phyloP scores from a whole-genome alignment of 1,284 basidiomycete species.

The Leccinum huronense region DNA sequence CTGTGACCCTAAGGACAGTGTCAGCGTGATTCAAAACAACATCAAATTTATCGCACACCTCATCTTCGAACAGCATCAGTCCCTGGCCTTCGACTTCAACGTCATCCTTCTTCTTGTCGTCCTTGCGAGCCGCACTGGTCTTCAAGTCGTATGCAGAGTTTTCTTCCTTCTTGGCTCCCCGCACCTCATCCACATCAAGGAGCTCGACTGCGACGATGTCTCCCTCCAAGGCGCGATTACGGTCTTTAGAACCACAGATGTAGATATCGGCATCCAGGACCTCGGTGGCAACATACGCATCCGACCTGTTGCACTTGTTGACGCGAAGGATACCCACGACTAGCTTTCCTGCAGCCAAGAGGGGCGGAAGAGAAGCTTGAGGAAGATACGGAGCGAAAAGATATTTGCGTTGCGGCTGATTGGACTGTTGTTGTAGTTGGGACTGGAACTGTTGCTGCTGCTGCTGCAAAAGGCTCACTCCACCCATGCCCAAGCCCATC shows the following conservation, averaged over 20 bases:
- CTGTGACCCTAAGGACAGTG: slow-evolving; percentile 70
- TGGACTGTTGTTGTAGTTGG: slow-evolving; percentile 86
- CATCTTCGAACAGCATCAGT: slow-evolving; percentile 93
- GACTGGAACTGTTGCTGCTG: slow-evolving; percentile 88
- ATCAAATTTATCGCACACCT: slow-evolving; percentile 63
- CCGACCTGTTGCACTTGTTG: slow-evolving; percentile 98
- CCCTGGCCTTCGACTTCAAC: slow-evolving; percentile 99
- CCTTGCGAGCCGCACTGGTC: slow-evolving; percentile 75
- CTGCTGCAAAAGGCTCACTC: slow-evolving; percentile 77
- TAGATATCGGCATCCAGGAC: slow-evolving; percentile 99
- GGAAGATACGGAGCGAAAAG: slow-evolving; percentile 99
- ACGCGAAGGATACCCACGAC: slow-evolving; percentile 97
- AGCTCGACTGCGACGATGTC: slow-evolving; percentile 99
- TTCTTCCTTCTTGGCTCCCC: slow-evolving; percentile 99
- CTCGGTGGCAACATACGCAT: slow-evolving; percentile 99
- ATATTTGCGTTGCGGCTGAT: slow-evolving; percentile 94
- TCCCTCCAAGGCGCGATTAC: slow-evolving; percentile 97
- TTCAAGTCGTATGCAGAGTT: slow-evolving; percentile 88
- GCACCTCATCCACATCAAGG: slow-evolving; percentile 96
- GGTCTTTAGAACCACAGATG: slow-evolving; percentile 97
- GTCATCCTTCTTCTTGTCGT: slow-evolving; percentile 99
- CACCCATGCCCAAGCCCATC: slow-evolving; percentile 83
- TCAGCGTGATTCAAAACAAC: slow-evolving; percentile 10
- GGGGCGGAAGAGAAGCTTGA: slow-evolving; percentile 94
- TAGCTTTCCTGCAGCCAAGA: slow-evolving; percentile 96